Conservation (phyloP, 2,329 filamentous ascomycete species). For the Bipolaris cookei region DNA sequence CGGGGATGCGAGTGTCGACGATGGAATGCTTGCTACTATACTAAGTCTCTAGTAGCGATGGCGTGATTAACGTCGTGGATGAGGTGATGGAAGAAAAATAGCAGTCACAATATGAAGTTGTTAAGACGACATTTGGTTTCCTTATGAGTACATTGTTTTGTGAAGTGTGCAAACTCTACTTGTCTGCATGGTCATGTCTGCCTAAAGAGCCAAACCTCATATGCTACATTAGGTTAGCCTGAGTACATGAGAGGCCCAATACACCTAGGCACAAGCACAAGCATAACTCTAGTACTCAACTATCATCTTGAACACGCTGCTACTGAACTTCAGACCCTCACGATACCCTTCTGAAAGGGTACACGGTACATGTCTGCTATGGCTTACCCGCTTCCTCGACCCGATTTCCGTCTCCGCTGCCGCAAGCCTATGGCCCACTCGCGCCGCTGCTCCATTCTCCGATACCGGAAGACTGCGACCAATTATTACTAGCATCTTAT, state of each 20-base stretch:
- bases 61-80: constrained; percentile 8
- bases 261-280: background rate
- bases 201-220: background rate
- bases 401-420: no score
- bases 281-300: background rate
- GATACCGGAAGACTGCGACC: no score
- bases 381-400: no score
- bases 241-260: background rate
- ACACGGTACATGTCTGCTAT: no score
- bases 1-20: constrained; percentile 10
- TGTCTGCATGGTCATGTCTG: background rate
- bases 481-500: no score
- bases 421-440: no score
- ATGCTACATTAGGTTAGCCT: background rate
- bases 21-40: constrained; percentile 8
- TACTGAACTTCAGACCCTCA: no score
- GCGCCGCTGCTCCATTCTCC: no score
- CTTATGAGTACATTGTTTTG: constrained; percentile 2
- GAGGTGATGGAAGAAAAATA: constrained; percentile 5
- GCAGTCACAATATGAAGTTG: constrained; percentile 11
- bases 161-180: background rate
- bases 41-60: constrained; percentile 5
- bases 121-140: background rate
- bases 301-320: no score
- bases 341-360: no score